Conservation (phyloP, 495 filamentous ascomycete genomes). For the Bacidia gigantensis region DNA sequence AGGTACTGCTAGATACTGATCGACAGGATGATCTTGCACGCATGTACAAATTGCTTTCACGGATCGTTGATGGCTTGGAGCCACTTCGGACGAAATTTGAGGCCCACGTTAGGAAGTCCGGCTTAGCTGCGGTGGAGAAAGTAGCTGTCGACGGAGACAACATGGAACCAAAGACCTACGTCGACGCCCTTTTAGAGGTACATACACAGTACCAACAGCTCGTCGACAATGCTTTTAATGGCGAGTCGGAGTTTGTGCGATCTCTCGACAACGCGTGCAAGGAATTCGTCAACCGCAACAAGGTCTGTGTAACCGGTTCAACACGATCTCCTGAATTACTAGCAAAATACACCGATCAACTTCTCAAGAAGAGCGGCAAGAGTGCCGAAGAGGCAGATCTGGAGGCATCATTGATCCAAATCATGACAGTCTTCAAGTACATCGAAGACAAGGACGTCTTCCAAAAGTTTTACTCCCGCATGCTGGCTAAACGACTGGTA, state of each 20-base stretch:
- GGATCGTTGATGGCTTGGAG: constrained; percentile 85
- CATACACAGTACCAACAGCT: constrained; percentile 85
- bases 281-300: constrained; percentile 95
- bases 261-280: constrained; percentile 94
- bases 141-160: constrained; percentile 78
- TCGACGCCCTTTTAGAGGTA: constrained; percentile 85
- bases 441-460: constrained; percentile 99
- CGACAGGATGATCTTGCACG: constrained; percentile 87
- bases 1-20: constrained; percentile 87
- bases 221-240: constrained; percentile 83
- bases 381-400: constrained; percentile 85
- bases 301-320: constrained; percentile 81
- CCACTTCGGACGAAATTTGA: constrained; percentile 83
- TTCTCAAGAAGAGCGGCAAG: constrained; percentile 85
- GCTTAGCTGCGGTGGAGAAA: constrained; percentile 78
- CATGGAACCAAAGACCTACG: constrained; percentile 91
- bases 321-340: constrained; percentile 88
- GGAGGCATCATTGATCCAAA: constrained; percentile 78
- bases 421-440: constrained; percentile 99
- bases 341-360: constrained; percentile 87
- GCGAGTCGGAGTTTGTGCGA: constrained; percentile 92
- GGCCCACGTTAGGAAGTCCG: constrained; percentile 80
- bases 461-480: constrained; percentile 97
- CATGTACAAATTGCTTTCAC: constrained; percentile 86
- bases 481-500: constrained; percentile 88